These are phyloP conservation scores for Manihot esculenta DNA, from an alignment of 441 rosid genomes.

Conservation along the genomic window DNA sequence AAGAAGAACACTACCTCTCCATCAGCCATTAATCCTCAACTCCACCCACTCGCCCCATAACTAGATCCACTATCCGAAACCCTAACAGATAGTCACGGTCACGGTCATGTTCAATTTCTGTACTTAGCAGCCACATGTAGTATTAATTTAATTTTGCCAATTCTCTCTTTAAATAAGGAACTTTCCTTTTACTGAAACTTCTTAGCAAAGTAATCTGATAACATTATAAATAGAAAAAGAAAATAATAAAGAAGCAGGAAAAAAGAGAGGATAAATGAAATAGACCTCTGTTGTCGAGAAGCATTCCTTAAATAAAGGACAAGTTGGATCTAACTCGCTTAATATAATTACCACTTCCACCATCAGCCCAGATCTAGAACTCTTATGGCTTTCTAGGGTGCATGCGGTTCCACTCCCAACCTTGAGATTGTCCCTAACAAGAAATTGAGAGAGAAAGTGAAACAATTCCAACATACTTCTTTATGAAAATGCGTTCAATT, in stretches of 20 bases:
- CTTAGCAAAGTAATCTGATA: not conserved
- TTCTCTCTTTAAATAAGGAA: not conserved
- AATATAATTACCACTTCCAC: conserved; percentile 67
- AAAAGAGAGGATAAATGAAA: conserved; percentile 5
- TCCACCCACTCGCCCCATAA: not conserved
- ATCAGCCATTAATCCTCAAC: not conserved
- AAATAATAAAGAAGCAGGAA: not conserved
- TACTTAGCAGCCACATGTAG: not conserved
- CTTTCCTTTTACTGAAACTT: not conserved
- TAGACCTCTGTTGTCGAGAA: conserved; percentile 69
- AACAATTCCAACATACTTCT: conserved; percentile 14
- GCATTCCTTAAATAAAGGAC: conserved; percentile 43
- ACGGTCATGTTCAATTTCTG: not conserved
- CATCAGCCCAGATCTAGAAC: conserved; percentile 46
- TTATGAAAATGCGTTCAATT: not conserved
- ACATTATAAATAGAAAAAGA: not conserved
- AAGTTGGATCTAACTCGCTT: conserved; percentile 49
- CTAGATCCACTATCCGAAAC: not conserved
- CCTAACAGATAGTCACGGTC: too few relatives aligned
- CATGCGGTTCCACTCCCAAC: conserved; percentile 60
- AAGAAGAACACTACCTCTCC: too few relatives aligned
- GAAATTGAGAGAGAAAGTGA: conserved; percentile 20
- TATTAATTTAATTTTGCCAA: not conserved
- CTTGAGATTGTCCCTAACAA: conserved; percentile 63
- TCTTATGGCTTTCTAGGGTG: conserved; percentile 45